Evolutionary conservation across 257 asterid genomes (phyloP), one percentile per base, ranked within the genome.

Genomic region (Rubia yunnanensis): DNA sequence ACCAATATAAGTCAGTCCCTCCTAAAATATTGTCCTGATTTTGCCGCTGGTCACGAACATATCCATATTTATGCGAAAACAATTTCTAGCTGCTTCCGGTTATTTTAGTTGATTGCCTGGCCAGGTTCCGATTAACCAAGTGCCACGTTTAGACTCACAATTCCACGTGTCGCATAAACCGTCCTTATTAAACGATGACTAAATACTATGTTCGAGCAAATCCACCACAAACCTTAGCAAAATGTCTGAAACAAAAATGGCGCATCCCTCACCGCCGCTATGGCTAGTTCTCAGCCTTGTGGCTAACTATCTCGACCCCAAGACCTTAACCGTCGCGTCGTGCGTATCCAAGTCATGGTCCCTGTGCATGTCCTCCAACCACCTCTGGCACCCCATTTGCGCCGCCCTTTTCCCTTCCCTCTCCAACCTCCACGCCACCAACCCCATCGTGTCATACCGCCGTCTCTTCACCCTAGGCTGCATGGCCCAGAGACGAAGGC

Each of bases 321-420:
- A 74, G 65, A 59, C 89, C 65, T 77, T 92, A 13, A 88, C 90
- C 56, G 13, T 77, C 36, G 91, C 97, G 31, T 67, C 79, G 20
- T 83, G 94, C 54, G 98, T 87, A 0, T 73, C 85, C 79, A 89
- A 81, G 72, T 74, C 91, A 0, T 92, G 98, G 98, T 77, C 76
- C 26, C 28, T 26, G 15, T 64, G 83, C 68, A 67, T 89, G 87
- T 81, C 94, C 15, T 72, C 86, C 52, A 92, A 92, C 83, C 84
- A 87, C 81, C 70, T 89, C 28, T 92, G 97, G 98, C 81, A 70
- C 1, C 86, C 89, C 59, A 65, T 89, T 31, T 85, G 92, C 83
- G 34, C 84, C 65, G 30, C 81, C 62, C 7, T 74, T 55, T 92
- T 72, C 59, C 96, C 92, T 44, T 81, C 95, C 66, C 87, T 92